Conservation (phyloP, 2,329 filamentous ascomycete species). For the Cercospora janseana region DNA sequence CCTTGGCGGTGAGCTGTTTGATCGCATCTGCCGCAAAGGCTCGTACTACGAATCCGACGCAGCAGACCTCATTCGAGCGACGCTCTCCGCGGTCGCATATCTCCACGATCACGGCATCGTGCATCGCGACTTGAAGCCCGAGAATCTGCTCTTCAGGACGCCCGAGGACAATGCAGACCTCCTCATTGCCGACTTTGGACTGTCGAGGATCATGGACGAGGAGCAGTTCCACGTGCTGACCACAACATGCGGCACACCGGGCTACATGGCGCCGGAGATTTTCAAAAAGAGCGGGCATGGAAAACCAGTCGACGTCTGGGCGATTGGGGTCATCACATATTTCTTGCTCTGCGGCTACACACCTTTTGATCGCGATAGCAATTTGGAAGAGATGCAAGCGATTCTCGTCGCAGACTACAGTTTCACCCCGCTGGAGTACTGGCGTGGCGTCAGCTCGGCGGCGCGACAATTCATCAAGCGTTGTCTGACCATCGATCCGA, state of each 20-base stretch:
- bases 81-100: constrained; percentile 95
- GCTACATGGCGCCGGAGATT: constrained; percentile 99
- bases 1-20: constrained; percentile 93
- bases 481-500: constrained; percentile 87
- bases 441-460: constrained; percentile 83
- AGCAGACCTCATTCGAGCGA: constrained; percentile 89
- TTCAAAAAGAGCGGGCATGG: constrained; percentile 98
- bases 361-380: constrained; percentile 93
- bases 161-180: constrained; percentile 97
- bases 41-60: constrained; percentile 98
- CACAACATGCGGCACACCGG: constrained; percentile 94
- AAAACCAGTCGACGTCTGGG: constrained; percentile 98
- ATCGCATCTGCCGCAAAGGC: constrained; percentile 97
- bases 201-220: constrained; percentile 97
- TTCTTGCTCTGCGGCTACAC: constrained; percentile 98
- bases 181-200: constrained; percentile 92
- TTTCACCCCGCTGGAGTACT: constrained; percentile 93
- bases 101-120: constrained; percentile 98
- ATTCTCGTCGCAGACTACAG: constrained; percentile 95
- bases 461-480: constrained; percentile 87
- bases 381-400: constrained; percentile 99
- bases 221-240: constrained; percentile 97
- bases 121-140: constrained; percentile 94
- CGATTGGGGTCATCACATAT: constrained; percentile 97
- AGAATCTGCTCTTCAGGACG: constrained; percentile 93